Evolutionary conservation across 176 grass and related monocot genomes (phyloP).

Genomic region (Bonia amplexicaulis): DNA sequence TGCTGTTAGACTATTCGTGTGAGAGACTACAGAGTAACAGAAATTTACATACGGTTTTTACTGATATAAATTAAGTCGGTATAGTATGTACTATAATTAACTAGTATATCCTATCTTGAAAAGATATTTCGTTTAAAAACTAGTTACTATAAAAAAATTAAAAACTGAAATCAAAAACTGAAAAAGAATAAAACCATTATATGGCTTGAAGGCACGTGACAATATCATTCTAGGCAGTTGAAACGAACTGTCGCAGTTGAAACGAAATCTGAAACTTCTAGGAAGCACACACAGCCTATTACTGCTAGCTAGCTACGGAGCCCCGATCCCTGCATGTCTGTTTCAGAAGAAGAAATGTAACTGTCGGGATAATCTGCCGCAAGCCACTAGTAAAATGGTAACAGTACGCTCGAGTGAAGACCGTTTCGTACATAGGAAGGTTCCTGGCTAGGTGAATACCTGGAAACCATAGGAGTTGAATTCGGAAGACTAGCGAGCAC

Average conservation of each 20-base stretch:
- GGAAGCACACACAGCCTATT: not conserved
- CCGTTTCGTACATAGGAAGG: not conserved
- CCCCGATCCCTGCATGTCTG: not conserved
- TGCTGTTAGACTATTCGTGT: no score
- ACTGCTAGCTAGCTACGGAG: not conserved
- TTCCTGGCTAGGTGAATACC: not conserved
- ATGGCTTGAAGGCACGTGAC: not conserved
- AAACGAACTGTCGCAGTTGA: not conserved
- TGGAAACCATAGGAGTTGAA: constrained; percentile 5
- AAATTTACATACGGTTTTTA: no score
- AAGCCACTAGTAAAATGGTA: not conserved
- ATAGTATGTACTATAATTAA: no score
- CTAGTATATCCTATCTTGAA: no score
- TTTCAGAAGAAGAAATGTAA: not conserved
- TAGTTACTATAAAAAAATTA: no score
- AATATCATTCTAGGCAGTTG: not conserved
- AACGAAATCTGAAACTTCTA: not conserved
- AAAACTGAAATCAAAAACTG: no score
- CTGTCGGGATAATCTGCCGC: not conserved
- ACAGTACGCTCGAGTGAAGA: not conserved
- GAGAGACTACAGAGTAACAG: no score
- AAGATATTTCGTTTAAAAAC: no score
- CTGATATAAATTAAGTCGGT: no score
- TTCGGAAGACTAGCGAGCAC: not conserved
- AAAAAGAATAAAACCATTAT: no score